These are phyloP conservation scores for Cinchona pubescens DNA, from an alignment of 257 asterid species.

Conservation along the genomic window DNA sequence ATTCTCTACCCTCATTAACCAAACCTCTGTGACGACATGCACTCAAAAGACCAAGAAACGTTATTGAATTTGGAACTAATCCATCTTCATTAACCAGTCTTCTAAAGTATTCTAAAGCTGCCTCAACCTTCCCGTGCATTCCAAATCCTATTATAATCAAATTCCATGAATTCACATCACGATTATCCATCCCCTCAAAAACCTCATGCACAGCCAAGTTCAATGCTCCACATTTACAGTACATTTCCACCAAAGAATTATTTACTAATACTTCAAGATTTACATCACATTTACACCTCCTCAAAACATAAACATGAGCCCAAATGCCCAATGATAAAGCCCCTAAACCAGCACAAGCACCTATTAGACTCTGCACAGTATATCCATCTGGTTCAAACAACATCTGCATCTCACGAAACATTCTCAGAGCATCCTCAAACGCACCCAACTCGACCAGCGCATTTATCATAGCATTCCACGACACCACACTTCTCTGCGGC, in stretches of 20 bases:
- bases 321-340: slow-evolving; percentile 70
- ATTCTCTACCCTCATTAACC: slow-evolving; percentile 49
- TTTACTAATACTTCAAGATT: slow-evolving; percentile 44
- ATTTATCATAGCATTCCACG: slow-evolving; percentile 72
- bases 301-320: slow-evolving; percentile 59
- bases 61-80: slow-evolving; percentile 56
- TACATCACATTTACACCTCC: slow-evolving; percentile 25
- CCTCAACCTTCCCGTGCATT: slow-evolving; percentile 59
- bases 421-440: slow-evolving; percentile 51
- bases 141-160: slow-evolving; percentile 60
- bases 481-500: slow-evolving; percentile 62
- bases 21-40: slow-evolving; percentile 77
- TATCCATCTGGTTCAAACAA: slow-evolving; percentile 66
- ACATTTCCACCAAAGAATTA: slow-evolving; percentile 71
- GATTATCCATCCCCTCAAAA: slow-evolving; percentile 45
- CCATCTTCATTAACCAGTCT: slow-evolving; percentile 47
- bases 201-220: slow-evolving; percentile 58
- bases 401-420: slow-evolving; percentile 49
- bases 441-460: slow-evolving; percentile 64
- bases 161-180: slow-evolving; percentile 76
- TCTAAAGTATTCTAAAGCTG: slow-evolving; percentile 40
- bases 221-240: slow-evolving; percentile 71
- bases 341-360: slow-evolving; percentile 75
- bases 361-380: slow-evolving; percentile 66
- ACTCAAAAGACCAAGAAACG: slow-evolving; percentile 63